phyloP scores from a whole-genome alignment of 169 alveolate genomes.

The Miamiensis avidus region DNA sequence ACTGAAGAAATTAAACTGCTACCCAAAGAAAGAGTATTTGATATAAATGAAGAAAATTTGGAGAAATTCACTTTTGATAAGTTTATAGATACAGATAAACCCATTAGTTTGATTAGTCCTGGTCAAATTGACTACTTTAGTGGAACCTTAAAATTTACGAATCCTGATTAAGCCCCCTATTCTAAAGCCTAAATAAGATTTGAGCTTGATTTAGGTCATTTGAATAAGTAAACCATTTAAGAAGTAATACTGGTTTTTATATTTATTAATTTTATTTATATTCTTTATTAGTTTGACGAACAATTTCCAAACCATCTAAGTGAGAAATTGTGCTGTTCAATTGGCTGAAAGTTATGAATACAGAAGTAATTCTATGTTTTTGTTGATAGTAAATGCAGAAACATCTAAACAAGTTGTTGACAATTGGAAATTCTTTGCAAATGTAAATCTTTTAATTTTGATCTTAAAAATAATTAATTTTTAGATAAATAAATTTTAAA shows the following conservation, averaged over 20 bases:
- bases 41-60: constrained; percentile 6
- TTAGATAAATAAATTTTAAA: too few relatives aligned
- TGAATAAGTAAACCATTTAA: not conserved
- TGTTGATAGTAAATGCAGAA: constrained; percentile 1
- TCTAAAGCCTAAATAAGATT: not conserved
- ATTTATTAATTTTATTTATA: too few relatives aligned
- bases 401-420: not conserved
- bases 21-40: too few relatives aligned
- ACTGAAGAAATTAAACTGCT: too few relatives aligned
- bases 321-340: not conserved
- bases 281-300: not conserved
- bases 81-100: not conserved
- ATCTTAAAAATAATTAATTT: too few relatives aligned
- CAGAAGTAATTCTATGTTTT: not conserved
- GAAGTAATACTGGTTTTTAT: not conserved
- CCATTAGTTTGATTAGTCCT: not conserved
- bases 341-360: not conserved
- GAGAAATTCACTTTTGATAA: not conserved
- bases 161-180: not conserved
- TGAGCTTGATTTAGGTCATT: constrained; percentile 2
- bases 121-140: not conserved
- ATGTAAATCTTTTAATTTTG: not conserved
- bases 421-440: not conserved
- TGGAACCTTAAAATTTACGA: constrained; percentile 4
- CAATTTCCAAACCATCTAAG: not conserved